phyloP scores from a whole-genome alignment of 2,329 filamentous ascomycete species.

The Hypocrella siamensis region DNA sequence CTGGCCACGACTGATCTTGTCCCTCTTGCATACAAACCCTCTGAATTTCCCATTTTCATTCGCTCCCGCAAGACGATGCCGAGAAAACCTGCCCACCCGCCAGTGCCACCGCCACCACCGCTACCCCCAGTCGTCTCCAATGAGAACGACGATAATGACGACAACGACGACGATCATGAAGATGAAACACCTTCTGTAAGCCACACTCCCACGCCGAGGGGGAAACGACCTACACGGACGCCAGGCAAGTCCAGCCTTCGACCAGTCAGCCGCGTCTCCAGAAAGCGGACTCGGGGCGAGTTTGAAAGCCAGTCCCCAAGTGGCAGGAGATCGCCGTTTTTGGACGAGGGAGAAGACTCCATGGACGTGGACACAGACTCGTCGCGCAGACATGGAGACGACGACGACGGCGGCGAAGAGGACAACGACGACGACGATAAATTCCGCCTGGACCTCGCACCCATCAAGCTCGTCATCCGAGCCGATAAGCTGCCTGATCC shows the following conservation, averaged over 20 bases:
- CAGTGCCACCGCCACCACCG: background rate
- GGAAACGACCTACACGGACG: conserved; percentile 12
- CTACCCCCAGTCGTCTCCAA: no score
- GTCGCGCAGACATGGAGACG: no score
- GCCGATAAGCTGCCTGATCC: conserved; percentile 33
- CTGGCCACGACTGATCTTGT: conserved; percentile 11
- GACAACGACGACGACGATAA: conserved; percentile 2
- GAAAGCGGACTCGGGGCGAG: conserved; percentile 26
- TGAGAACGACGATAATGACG: no score
- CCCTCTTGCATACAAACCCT: conserved; percentile 11
- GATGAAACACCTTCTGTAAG: conserved; percentile 9
- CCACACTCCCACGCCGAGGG: conserved; percentile 10
- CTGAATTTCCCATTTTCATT: conserved; percentile 14
- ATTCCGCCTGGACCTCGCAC: conserved; percentile 10
- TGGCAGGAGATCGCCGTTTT: conserved; percentile 19
- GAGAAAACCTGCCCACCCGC: no score
- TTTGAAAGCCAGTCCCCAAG: conserved; percentile 20
- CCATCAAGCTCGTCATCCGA: conserved; percentile 28
- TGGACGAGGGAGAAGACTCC: conserved; percentile 10
- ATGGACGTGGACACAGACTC: conserved; percentile 19
- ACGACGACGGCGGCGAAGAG: background rate
- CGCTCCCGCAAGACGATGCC: conserved; percentile 9
- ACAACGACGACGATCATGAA: no score
- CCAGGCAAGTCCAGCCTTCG: conserved; percentile 4
- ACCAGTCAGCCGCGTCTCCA: conserved; percentile 16